Evolutionary conservation across 2,329 filamentous ascomycete genomes (phyloP).

Genomic region (Colletotrichum zoysiae): DNA sequence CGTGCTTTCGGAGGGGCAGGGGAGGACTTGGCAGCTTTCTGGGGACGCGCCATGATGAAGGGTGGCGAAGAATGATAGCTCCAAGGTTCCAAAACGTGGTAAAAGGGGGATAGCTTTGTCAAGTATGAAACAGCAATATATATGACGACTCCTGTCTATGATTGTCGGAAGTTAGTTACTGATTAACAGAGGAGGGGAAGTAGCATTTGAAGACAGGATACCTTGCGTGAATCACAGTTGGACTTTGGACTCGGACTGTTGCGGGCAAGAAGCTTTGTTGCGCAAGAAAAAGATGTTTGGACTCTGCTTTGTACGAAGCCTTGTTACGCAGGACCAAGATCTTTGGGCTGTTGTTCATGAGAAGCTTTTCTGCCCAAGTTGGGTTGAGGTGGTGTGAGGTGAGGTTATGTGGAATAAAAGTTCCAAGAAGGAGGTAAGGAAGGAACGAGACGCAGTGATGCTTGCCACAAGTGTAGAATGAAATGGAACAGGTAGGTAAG

Average conservation of each 20-base stretch:
- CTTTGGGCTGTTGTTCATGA: background rate
- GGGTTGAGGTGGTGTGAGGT: background rate
- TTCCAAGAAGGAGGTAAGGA: background rate
- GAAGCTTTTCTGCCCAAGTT: background rate
- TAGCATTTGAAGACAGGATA: background rate
- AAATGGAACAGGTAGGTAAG: too few relatives aligned
- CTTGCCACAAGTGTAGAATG: background rate
- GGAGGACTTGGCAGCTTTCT: background rate
- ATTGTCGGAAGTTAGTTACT: background rate
- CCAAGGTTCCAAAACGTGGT: background rate
- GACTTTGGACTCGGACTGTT: background rate
- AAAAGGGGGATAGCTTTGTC: too few relatives aligned
- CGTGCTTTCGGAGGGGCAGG: rapidly evolving
- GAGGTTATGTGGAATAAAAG: background rate
- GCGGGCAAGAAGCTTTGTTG: background rate
- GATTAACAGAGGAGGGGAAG: rapidly evolving
- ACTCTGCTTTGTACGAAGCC: background rate
- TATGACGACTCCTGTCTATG: background rate
- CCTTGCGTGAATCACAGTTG: background rate
- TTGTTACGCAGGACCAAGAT: background rate
- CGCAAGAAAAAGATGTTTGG: background rate
- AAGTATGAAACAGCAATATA: background rate
- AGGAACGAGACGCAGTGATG: background rate
- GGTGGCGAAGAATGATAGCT: too few relatives aligned
- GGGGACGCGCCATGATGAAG: background rate